phyloP scores from a whole-genome alignment of 176 grass and related monocot species.

The Hsuehochloa calcarea region DNA sequence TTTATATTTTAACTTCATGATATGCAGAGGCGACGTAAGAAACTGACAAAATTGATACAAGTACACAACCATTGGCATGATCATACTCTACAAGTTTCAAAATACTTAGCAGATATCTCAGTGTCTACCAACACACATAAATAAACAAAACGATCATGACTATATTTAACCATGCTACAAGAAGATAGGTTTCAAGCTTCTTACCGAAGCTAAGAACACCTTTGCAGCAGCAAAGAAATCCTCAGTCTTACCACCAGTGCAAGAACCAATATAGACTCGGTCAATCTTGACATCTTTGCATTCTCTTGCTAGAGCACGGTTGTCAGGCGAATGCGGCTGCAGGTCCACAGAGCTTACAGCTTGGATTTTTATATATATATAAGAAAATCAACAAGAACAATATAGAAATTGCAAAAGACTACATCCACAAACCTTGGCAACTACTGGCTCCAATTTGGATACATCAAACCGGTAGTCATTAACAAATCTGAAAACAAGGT shows the following conservation, averaged over 20 bases:
- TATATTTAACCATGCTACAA: background rate
- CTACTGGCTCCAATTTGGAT: slow-evolving; percentile 89
- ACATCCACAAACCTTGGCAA: slow-evolving; percentile 72
- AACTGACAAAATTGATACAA: background rate
- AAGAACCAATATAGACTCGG: slow-evolving; percentile 95
- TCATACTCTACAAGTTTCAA: background rate
- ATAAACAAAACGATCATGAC: background rate
- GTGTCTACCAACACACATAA: background rate
- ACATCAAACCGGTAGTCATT: slow-evolving; percentile 86
- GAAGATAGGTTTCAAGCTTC: slow-evolving; percentile 35
- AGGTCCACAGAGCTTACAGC: slow-evolving; percentile 10
- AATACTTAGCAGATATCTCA: background rate
- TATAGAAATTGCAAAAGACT: background rate
- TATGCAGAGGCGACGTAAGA: background rate
- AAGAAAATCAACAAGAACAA: slow-evolving; percentile 7
- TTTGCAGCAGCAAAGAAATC: slow-evolving; percentile 92
- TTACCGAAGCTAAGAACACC: slow-evolving; percentile 88
- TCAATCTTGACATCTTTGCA: slow-evolving; percentile 96
- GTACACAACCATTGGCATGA: background rate
- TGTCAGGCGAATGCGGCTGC: slow-evolving; percentile 98
- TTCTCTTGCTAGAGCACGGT: slow-evolving; percentile 89
- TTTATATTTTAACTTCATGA: background rate
- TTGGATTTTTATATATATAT: background rate
- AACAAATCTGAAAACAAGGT: slow-evolving; percentile 58
- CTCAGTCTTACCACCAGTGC: slow-evolving; percentile 93